Evolutionary conservation across 176 grass and related monocot species (phyloP), one percentile per base, ranked within the genome.

Genomic region (Avena atlantica): DNA sequence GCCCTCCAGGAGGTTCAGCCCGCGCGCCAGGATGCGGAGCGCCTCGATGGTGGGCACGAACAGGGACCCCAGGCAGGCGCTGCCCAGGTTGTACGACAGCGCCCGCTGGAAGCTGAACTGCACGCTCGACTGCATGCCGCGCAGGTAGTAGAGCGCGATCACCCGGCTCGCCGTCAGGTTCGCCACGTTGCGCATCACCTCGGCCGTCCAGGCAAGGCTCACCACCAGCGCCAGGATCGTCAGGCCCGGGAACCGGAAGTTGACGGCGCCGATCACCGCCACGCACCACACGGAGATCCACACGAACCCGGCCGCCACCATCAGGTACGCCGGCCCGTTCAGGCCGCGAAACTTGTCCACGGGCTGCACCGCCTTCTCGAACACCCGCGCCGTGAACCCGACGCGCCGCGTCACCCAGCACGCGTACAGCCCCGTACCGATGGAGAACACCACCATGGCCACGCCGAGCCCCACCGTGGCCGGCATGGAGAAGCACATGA

Each of bases 101-200:
- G 97, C 94, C n/a, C 97, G 97, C 79, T 99, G 97, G 89, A 99
- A 99, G 93, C 97, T 90, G 87, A 99, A 93, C 83, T 94, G 61
- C 15, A 93, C 93, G 81, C 50, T 96, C 5, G 92, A 99, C 87
- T 99, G 94, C 97, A 99, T 99, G 19, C 97, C 97, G n/a, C 97
- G 89, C 4, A 99, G 90, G 87, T 99, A 99, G 91, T 99, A 99
- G 85, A 99, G 89, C 17, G 97, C 92, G 68, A 99, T 93, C 69
- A 99, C 97, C 9, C 97, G 44, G 92, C 97, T 99, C 8, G 86
- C 91, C 55, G 97, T 99, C 60, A 99, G 83, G 70, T 99, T 99
- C 10, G 97, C 88, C 56, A 99, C 97, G 81, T 99, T 99, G 49
- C 97, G 89, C 97, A 99, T 99, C 78, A 99, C 97, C 88, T 99